Base-by-base conservation (phyloP, 2,329 filamentous ascomycete species). In the Pestalotiopsis sp. region DNA sequence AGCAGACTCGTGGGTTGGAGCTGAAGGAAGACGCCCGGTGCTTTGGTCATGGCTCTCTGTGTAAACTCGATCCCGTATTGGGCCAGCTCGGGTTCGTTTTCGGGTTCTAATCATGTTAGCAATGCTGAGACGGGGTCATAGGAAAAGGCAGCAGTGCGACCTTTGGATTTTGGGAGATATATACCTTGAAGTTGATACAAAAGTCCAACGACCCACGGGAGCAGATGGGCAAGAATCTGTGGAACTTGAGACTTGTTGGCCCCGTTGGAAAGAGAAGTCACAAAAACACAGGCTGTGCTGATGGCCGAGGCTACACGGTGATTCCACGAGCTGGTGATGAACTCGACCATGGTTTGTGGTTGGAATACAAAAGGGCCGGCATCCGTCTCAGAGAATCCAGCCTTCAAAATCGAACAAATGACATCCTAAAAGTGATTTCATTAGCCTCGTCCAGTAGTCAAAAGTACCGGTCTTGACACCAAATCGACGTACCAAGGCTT, bases 311-410 rank as follows among this genome's bases (percentile, higher is more conserved):
- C 91, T 49, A 93, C 83, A 60, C 92, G 90, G 11, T 88, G 92
- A n/a, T 86, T 81, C 49, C 87, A 80, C 1, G 80, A 83, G 25
- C 86, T 86, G 3, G 86, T 83, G 61, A 96, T 84, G 76, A 92
- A 92, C 57, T 89, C 84, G 12, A 90, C 88, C n/a, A 93, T 88
- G 71, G 89, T 84, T 0, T 85, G 81, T 0, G 91, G 85, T 2
- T 91, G 86, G 70, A 97, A 89, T 9, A 95, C 92, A 73, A 96
- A 95, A 0, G 93, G 92, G 0, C 93, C 93, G 3, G 91, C 88
- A 31, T 90, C 87, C 0, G 85, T 87, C 78, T 97, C 93, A 1
- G 90, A 90, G 75, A 95, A 95, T 0, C 93, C 93, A 23, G 90
- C 87, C 56, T 90, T 89, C 64, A 95, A 84, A 62, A 95, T 88